Base-by-base conservation (phyloP, 148 eudicot genomes). In the Nepenthes gracilis region DNA sequence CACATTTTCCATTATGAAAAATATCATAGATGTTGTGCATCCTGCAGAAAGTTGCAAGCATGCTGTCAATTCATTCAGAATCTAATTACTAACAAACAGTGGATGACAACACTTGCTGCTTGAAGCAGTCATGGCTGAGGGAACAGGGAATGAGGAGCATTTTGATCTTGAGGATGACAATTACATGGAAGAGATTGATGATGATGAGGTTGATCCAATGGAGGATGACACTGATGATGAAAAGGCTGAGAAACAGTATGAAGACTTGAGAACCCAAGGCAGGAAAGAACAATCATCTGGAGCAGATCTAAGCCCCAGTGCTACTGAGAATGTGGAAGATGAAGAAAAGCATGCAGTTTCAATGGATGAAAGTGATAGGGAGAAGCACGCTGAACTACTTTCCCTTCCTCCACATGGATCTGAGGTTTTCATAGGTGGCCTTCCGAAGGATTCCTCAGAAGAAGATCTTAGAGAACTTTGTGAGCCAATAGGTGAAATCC, bases 81-180 rank as follows among this genome's bases (percentile, higher is more conserved):
- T 70, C 57, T 70, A 64, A 38, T 68, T 62, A 68, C 70, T 51
- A 56, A 62, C 75, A 63, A 64, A 73, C 69, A 40, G 57, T 66
- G 78, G 59, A 75, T 72, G 61, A 64, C 61, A 75, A 71, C 60
- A 73, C 62, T 55, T 73, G 64, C 67, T 59, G 67, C 66, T 60
- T 70, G 61, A 67, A 73, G 40, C 56, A 75, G 51, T 51, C 74
- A 93, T 93, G 98, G 85, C 90, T 33, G 96, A 88, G 64, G 83
- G 87, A 51, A 64, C 81, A 36, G 97, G 88, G 71, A 75, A 78
- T 72, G 96, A 88, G 80, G 98, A 86, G 75, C 96, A 84, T 55
- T 96, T 93, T 69, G 95, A 93, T 80, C 86, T 88, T 57, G 96
- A 93, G 58, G 98, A 93, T 66, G 98, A 93, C 73, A 81, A 93